Percentiles rank a stretch among this genome's conserved stretches.
These are phyloP conservation scores for Omphalotus guepiniiformis DNA, from an alignment of 768 basidiomycete species.

Conservation along the genomic window DNA sequence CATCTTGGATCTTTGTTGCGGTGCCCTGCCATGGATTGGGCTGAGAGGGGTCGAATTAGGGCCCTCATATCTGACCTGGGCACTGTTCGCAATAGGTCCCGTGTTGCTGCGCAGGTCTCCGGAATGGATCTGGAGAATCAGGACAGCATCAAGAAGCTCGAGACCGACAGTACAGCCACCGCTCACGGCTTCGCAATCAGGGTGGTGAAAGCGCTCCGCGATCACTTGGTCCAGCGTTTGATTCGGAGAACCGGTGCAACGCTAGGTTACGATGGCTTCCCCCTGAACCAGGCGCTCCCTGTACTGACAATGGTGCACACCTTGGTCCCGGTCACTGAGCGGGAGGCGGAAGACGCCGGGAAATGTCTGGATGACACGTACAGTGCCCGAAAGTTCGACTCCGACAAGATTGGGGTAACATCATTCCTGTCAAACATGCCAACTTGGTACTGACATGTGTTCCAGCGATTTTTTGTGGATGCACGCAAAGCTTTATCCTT, in stretches of 20 bases:
- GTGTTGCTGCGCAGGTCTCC: neutral
- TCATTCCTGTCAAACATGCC: neutral
- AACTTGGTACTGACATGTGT: neutral
- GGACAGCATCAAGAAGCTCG: neutral
- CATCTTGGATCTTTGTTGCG: neutral
- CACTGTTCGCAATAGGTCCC: neutral
- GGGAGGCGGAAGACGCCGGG: neutral
- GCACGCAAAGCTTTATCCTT: neutral
- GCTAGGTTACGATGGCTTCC: neutral
- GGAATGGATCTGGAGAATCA: neutral
- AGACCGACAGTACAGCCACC: neutral
- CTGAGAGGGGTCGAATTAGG: neutral
- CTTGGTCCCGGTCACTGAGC: neutral
- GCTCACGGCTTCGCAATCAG: neutral
- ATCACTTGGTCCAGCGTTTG: neutral
- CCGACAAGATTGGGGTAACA: neutral
- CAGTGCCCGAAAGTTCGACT: neutral
- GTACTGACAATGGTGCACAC: neutral
- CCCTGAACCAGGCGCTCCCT: neutral
- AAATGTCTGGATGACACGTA: neutral
- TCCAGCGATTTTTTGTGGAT: neutral
- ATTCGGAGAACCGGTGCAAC: conserved; percentile 1
- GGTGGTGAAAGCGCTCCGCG: neutral
- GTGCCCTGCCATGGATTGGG: neutral
- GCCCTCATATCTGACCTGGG: neutral